Base-by-base conservation (phyloP, 192 early-diverging fungal genomes). In the Mortierella alpina region DNA sequence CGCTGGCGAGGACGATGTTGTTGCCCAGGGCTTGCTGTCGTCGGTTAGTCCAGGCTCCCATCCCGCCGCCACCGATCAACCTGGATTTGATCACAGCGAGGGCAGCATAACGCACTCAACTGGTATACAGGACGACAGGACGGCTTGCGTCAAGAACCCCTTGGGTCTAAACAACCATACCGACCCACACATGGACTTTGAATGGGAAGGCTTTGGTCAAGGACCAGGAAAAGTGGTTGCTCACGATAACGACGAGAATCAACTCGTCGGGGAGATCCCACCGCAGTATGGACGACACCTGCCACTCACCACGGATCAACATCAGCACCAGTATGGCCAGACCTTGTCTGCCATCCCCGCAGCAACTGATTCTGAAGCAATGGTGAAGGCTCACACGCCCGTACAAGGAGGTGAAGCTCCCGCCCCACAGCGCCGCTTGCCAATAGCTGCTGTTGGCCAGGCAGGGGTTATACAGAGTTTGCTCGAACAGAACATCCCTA, bases 131-230 rank as follows among this genome's bases (percentile, higher is more conserved):
- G 1, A 62, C 20, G 31, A 31, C 49, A 55, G 45, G 23, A 11
- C 40, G 0, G 13, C 42, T 49, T 9, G 18, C 22, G 57, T 63
- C 17, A 59, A 47, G n/a, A 41, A 39, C 17, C 12, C 52, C 4
- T 47, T 68, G 58, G 66, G 57, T 75, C 73, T 68, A 75, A 44
- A 17, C 12, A 59, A n/a, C 31, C 71, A 64, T 13, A 47, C 50
- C 7, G 65, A 68, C 18, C 73, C 73, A 56, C 73, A 75, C 20
- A 54, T 75, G 65, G 66, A 40, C 59, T 59, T 67, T 47, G 59
- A 62, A 58, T 79, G 75, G 75, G 69, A 79, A 20, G 69, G 64
- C 42, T 71, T 79, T 62, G 75, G 75, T 41, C 75, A 79, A 41
- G 75, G 69, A 42, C 75, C 75, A 70, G 75, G 69, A 75, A 53